Evolutionary conservation across 192 early-diverging fungal species (phyloP).

Genomic region (Rhizophlyctis rosea): DNA sequence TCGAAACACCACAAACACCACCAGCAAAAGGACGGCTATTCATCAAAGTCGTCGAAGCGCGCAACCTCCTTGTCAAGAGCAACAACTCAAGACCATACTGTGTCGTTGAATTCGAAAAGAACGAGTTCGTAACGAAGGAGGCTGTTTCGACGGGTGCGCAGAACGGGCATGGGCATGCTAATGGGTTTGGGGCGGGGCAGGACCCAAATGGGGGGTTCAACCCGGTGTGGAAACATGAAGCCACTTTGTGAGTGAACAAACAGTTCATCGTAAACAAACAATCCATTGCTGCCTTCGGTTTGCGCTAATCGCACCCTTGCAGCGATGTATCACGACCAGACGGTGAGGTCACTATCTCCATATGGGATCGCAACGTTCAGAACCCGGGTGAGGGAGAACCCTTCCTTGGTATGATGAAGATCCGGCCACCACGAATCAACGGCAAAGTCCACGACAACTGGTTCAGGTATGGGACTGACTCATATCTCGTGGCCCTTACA

Average conservation of each 20-base stretch:
- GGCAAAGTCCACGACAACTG: constrained; percentile 56
- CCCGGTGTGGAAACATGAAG: constrained; percentile 52
- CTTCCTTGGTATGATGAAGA: constrained; percentile 52
- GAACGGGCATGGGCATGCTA: background rate
- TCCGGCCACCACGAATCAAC: constrained; percentile 41
- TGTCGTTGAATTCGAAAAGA: constrained; percentile 58
- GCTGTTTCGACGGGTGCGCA: constrained; percentile 17
- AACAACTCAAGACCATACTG: constrained; percentile 39
- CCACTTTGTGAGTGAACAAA: constrained; percentile 48
- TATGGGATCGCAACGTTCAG: constrained; percentile 42
- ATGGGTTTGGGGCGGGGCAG: constrained; percentile 9
- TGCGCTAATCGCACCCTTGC: too few species aligned
- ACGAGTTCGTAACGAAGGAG: constrained; percentile 52
- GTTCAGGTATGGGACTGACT: too few species aligned
- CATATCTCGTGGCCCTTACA: background rate
- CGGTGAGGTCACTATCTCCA: constrained; percentile 47
- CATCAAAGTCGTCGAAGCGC: constrained; percentile 51
- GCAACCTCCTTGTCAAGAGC: constrained; percentile 37
- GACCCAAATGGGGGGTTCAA: constrained; percentile 18
- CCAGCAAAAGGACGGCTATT: constrained; percentile 34
- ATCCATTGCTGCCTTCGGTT: too few species aligned
- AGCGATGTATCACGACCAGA: constrained; percentile 48
- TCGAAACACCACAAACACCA: constrained; percentile 15
- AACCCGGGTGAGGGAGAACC: constrained; percentile 26
- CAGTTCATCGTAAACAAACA: background rate